These are phyloP conservation scores for Teratosphaeria zuluensis DNA, from an alignment of 2,329 filamentous ascomycete genomes.

Conservation along the genomic window DNA sequence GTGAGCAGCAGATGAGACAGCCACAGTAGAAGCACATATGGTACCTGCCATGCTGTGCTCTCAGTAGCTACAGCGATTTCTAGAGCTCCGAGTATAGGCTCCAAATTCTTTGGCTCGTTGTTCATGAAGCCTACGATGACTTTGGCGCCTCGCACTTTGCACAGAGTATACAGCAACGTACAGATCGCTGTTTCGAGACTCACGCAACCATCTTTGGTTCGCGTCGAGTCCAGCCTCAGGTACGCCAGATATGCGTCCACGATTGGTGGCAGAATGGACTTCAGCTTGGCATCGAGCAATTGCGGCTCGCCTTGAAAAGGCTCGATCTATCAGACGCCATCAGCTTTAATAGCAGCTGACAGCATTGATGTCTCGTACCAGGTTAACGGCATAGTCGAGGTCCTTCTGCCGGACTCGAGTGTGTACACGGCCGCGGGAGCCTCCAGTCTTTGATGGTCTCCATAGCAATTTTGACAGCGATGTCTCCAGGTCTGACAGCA, in stretches of 20 bases:
- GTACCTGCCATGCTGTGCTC: slow-evolving; percentile 61
- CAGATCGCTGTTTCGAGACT: slow-evolving; percentile 60
- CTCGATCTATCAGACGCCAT: slow-evolving; percentile 49
- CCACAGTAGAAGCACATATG: slow-evolving; percentile 83
- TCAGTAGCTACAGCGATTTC: slow-evolving; percentile 43
- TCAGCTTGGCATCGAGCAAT: slow-evolving; percentile 75
- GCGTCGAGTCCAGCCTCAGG: slow-evolving; percentile 33
- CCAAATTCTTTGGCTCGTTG: slow-evolving; percentile 78
- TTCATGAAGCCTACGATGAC: slow-evolving; percentile 84
- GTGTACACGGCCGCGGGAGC: slow-evolving; percentile 22
- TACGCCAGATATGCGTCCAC: slow-evolving; percentile 66
- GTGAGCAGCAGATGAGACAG: slow-evolving; percentile 48
- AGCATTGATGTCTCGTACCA: slow-evolving; percentile 15
- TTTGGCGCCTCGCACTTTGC: slow-evolving; percentile 90
- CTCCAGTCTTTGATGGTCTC: slow-evolving; percentile 20
- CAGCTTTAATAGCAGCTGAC: slow-evolving; percentile 4
- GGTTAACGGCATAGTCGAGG: slow-evolving; percentile 29
- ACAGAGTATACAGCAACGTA: slow-evolving; percentile 75
- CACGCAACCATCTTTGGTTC: slow-evolving; percentile 12
- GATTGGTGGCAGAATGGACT: slow-evolving; percentile 62
- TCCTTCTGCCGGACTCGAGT: slow-evolving; percentile 30
- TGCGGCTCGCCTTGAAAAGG: slow-evolving; percentile 94
- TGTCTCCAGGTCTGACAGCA: slow-evolving; percentile 24
- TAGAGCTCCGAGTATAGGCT: slow-evolving; percentile 65
- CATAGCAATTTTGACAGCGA: slow-evolving; percentile 37